Evolutionary conservation across 345 rosid genomes (phyloP), one percentile per base, ranked within the genome.

Genomic region (Lumnitzera racemosa): DNA sequence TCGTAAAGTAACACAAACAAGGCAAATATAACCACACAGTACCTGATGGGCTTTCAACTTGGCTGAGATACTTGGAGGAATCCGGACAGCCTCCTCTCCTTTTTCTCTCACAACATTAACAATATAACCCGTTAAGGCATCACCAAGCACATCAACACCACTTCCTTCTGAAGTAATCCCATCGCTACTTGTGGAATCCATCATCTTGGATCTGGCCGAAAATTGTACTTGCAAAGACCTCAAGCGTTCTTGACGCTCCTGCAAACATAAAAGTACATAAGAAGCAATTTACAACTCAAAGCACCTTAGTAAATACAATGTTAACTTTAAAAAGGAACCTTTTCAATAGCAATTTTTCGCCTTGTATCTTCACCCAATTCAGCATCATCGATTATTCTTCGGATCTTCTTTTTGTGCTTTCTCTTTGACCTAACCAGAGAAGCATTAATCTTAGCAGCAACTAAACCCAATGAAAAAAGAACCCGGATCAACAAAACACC

Each of bases 31-130:
- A 50, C 12, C 6, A 68, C 13, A 23, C 58, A 69, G 47, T 69
- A 95, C 99, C 99, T 95, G 99, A 74, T 95, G 99, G 50, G 72
- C 85, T 78, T 95, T 95, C 78, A 95, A 68, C 79, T 86, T 88
- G 47, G 85, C 76, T 4, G 99, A 86, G 79, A 90, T 80, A 75
- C 99, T 90, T 24, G 88, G 76, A 65, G 87, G 83, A 74, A 95
- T 72, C 76, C 98, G 82, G 69, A 88, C 95, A 71, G 92, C 86
- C 68, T 78, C 95, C 83, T 95, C 99, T 66, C 96, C 91, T 66
- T 81, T 80, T 74, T 95, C 99, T 82, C 99, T 83, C 67, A 84
- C 91, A 64, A 95, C 99, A 83, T 95, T 95, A 69, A 95, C 95
- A 73, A 95, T 80, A 76, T 83, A 88, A 66, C 99, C 99, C 50